Percentiles rank a stretch among this genome's conserved stretches.
Conservation (phyloP, 805 yeast species). For the Debaryomyces prosopidis region DNA sequence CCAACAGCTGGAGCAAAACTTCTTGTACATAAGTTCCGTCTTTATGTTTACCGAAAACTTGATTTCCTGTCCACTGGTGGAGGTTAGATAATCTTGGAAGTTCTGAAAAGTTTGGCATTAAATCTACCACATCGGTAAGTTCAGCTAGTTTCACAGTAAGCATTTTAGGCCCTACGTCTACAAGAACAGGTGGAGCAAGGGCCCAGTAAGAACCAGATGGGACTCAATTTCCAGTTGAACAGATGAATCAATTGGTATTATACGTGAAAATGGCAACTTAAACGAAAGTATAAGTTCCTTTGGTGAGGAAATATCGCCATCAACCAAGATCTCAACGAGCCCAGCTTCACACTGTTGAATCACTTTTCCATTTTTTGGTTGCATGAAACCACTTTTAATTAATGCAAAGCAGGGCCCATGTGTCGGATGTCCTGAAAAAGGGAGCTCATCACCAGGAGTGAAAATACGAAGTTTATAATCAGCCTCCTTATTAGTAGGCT, state of each 20-base stretch:
- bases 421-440: conserved; percentile 69
- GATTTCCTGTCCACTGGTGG: conserved; percentile 32
- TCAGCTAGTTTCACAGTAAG: conserved; percentile 31
- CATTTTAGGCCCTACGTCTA: conserved; percentile 52
- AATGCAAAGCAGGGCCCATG: conserved; percentile 51
- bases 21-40: conserved; percentile 32
- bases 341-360: conserved; percentile 50
- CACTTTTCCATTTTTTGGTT: conserved; percentile 23
- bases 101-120: conserved; percentile 29
- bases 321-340: conserved; percentile 31
- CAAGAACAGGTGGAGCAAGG: conserved; percentile 21
- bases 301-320: conserved; percentile 7
- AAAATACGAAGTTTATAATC: conserved; percentile 54
- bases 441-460: conserved; percentile 47
- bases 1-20: conserved; percentile 42
- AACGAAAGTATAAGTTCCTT: conserved; percentile 23
- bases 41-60: conserved; percentile 36
- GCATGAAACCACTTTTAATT: conserved; percentile 36
- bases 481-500: conserved; percentile 37
- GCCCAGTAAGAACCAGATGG: conserved; percentile 1
- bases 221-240: conserved; percentile 6
- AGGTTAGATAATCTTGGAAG: conserved; percentile 17
- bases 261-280: conserved; percentile 20
- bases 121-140: conserved; percentile 30
- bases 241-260: not conserved